Percentiles rank a stretch among this genome's conserved stretches.
These are phyloP conservation scores for Xylaria sp. DNA, from an alignment of 2,329 filamentous ascomycete species.

Conservation along the genomic window DNA sequence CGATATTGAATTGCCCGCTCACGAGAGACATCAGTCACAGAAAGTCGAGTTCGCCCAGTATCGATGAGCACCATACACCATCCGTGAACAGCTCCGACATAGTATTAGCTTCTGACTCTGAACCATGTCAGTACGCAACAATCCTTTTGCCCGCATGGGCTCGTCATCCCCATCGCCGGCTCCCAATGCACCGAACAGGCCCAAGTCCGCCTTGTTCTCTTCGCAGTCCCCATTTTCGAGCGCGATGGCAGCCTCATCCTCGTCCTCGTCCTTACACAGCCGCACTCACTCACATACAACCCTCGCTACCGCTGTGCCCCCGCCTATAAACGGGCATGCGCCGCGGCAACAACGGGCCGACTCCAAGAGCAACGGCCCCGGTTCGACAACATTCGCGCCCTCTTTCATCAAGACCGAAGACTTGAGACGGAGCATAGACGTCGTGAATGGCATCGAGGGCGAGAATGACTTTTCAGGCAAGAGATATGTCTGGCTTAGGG, in stretches of 20 bases:
- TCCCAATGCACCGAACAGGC: constrained; percentile 49
- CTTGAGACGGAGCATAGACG: constrained; percentile 65
- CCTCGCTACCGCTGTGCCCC: constrained; percentile 54
- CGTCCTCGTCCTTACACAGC: constrained; percentile 58
- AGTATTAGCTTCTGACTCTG: constrained; percentile 64
- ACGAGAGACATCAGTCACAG: constrained; percentile 6
- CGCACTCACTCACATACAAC: constrained; percentile 75
- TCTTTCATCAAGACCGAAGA: constrained; percentile 94
- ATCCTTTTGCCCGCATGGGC: constrained; percentile 77
- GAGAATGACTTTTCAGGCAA: constrained; percentile 99
- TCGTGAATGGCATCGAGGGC: constrained; percentile 82
- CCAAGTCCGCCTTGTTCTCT: constrained; percentile 79
- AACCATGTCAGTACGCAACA: constrained; percentile 78
- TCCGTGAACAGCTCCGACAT: constrained; percentile 1
- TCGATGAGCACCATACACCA: constrained; percentile 31
- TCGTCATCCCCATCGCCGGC: constrained; percentile 76
- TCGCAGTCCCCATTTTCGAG: constrained; percentile 62
- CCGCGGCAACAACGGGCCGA: constrained; percentile 60
- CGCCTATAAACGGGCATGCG: constrained; percentile 50
- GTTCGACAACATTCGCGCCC: constrained; percentile 88
- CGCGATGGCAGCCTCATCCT: constrained; percentile 46
- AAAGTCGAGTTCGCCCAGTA: background rate
- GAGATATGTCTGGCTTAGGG: constrained; percentile 96
- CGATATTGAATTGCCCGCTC: constrained; percentile 14
- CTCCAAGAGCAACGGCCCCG: constrained; percentile 71